Conservation (phyloP, 2,329 filamentous ascomycete genomes). For the Pseudogymnoascus sp. region DNA sequence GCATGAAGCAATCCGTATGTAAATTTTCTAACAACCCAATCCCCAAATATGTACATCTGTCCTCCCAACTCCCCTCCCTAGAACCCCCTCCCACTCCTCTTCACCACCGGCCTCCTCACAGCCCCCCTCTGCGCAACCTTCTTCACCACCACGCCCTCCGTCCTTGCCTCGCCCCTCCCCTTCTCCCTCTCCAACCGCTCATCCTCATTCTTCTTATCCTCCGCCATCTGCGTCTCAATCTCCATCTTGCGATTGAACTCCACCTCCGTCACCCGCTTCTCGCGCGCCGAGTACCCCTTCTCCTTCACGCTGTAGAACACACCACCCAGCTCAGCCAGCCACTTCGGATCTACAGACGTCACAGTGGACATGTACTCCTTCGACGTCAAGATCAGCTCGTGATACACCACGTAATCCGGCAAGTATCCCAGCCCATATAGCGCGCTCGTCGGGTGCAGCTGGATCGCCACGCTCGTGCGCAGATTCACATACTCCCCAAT, state of each 20-base stretch:
- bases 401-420: conserved; percentile 95
- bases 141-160: conserved; percentile 35
- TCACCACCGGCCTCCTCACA: conserved; percentile 52
- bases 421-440: conserved; percentile 89
- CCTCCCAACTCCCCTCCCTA: conserved; percentile 2
- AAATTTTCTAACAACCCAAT: background rate
- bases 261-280: conserved; percentile 79
- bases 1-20: background rate
- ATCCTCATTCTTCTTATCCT: conserved; percentile 66
- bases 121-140: conserved; percentile 55
- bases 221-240: conserved; percentile 85
- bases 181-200: conserved; percentile 44
- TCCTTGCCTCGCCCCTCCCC: conserved; percentile 39
- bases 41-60: background rate
- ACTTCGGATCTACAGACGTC: conserved; percentile 90
- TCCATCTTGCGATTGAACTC: conserved; percentile 92
- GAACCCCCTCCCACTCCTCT: conserved; percentile 45
- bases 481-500: conserved; percentile 97
- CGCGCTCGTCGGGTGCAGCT: conserved; percentile 88
- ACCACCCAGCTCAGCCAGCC: conserved; percentile 91
- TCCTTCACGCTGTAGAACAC: conserved; percentile 98
- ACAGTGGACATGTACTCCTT: conserved; percentile 99
- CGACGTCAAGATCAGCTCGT: conserved; percentile 91
- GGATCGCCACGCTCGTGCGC: conserved; percentile 86
- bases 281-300: conserved; percentile 84